Conservation (phyloP, 1,284 basidiomycete species). For the Ustilago shanxiensis region DNA sequence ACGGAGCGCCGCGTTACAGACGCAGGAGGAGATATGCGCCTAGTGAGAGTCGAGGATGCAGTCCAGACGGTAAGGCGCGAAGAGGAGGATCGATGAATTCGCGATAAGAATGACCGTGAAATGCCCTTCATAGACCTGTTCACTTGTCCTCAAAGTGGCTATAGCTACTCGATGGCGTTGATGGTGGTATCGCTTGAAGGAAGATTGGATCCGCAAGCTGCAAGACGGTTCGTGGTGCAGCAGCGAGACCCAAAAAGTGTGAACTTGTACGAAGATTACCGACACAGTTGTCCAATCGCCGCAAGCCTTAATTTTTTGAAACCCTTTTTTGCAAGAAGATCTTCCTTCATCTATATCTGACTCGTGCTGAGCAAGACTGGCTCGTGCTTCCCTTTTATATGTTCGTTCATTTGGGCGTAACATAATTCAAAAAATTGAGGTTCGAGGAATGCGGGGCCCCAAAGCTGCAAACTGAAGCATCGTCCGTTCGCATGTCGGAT, state of each 20-base stretch:
- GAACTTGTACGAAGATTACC: neutral
- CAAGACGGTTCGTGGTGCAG: neutral
- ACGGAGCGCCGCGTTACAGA: neutral
- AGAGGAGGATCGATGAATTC: neutral
- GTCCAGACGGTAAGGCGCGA: neutral
- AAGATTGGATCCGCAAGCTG: neutral
- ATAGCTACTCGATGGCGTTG: neutral
- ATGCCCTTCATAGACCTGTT: conserved; percentile 23
- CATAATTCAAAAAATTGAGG: neutral
- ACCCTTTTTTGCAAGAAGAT: neutral
- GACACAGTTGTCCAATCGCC: conserved; percentile 1
- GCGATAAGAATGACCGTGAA: conserved; percentile 2
- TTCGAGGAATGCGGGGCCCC: conserved; percentile 3
- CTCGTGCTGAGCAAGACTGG: neutral
- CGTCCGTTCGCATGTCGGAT: neutral
- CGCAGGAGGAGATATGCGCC: neutral
- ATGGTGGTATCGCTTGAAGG: neutral
- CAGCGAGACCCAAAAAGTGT: neutral
- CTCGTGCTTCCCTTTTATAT: neutral
- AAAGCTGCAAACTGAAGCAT: neutral
- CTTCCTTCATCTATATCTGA: neutral
- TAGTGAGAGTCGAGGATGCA: neutral
- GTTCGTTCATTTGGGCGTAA: neutral
- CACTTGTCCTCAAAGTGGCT: neutral
- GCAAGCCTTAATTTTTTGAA: neutral